Percentiles rank a stretch among this genome's conserved stretches.
Evolutionary conservation across 1,284 basidiomycete species (phyloP).

Genomic region (Rhizopogon hawkerae): DNA sequence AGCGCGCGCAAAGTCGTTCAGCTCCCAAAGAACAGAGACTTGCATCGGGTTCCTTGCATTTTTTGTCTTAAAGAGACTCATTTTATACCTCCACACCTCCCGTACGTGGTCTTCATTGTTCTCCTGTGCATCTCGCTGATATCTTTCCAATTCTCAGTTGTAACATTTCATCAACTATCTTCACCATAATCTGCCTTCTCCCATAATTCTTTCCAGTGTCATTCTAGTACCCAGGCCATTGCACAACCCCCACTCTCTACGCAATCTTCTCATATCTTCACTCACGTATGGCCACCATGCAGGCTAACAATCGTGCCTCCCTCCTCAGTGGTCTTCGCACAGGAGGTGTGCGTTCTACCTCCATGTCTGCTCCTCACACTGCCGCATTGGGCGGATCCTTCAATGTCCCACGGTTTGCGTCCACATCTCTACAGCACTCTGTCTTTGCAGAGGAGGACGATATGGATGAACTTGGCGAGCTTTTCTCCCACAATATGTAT

Average conservation of each 20-base stretch:
- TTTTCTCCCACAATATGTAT: slow-evolving; percentile 42
- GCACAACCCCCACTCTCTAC: slow-evolving; percentile 9
- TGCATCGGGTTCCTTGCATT: not conserved
- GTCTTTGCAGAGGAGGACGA: slow-evolving; percentile 47
- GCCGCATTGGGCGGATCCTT: slow-evolving; percentile 57
- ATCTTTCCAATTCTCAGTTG: slow-evolving; percentile 18
- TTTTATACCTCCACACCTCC: slow-evolving; percentile 8
- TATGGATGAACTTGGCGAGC: slow-evolving; percentile 49
- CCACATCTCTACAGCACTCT: slow-evolving; percentile 31
- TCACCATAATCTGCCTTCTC: slow-evolving; percentile 13
- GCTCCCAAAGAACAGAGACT: slow-evolving; percentile 5
- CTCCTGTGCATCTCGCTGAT: slow-evolving; percentile 24
- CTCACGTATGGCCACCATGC: slow-evolving; percentile 38
- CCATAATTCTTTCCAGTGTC: slow-evolving; percentile 14
- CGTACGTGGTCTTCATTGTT: slow-evolving; percentile 4
- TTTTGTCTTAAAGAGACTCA: slow-evolving; percentile 8
- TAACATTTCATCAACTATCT: slow-evolving; percentile 18
- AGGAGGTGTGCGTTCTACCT: slow-evolving; percentile 69
- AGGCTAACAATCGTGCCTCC: slow-evolving; percentile 62
- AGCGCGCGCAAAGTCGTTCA: slow-evolving; percentile 1
- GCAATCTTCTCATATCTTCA: slow-evolving; percentile 24
- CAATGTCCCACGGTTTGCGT: slow-evolving; percentile 40
- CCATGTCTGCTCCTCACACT: slow-evolving; percentile 56
- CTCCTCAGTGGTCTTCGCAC: slow-evolving; percentile 79
- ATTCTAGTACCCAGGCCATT: slow-evolving; percentile 10